These are phyloP conservation scores for Penicillium sp. DNA, from an alignment of 2,329 filamentous ascomycete genomes.

Conservation along the genomic window DNA sequence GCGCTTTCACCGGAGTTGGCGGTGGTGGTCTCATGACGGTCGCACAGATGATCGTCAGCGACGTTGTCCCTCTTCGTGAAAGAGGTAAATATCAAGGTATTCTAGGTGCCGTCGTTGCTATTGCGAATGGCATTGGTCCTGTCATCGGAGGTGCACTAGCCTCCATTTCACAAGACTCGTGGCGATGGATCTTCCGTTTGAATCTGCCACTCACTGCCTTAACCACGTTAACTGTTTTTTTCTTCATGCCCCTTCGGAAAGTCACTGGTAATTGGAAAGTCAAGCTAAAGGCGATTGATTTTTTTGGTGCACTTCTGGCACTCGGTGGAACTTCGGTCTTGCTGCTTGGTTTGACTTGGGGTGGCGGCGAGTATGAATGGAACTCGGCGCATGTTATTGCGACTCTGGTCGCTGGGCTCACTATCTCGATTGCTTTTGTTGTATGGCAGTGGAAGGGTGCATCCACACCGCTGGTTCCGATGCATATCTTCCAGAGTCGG, in stretches of 20 bases:
- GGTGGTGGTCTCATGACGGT: constrained; percentile 60
- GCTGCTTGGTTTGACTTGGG: constrained; percentile 57
- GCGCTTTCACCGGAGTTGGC: constrained; percentile 59
- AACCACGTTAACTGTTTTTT: constrained; percentile 49
- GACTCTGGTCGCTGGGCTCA: constrained; percentile 52
- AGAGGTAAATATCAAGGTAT: constrained; percentile 61
- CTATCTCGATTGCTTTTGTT: constrained; percentile 29
- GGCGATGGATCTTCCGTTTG: constrained; percentile 55
- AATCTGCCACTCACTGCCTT: constrained; percentile 54
- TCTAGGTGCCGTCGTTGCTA: constrained; percentile 50
- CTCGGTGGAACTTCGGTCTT: constrained; percentile 47
- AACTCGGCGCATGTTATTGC: constrained; percentile 54
- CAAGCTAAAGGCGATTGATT: constrained; percentile 54
- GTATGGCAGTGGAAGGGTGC: constrained; percentile 37
- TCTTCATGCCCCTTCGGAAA: constrained; percentile 58
- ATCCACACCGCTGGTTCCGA: constrained; percentile 27
- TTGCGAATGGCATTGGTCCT: constrained; percentile 56
- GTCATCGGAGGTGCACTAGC: constrained; percentile 54
- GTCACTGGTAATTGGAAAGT: constrained; percentile 53
- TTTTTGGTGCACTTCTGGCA: constrained; percentile 49
- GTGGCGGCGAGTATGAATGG: constrained; percentile 59
- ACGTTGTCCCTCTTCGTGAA: constrained; percentile 58
- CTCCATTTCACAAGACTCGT: constrained; percentile 47
- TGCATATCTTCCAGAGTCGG: constrained; percentile 54
- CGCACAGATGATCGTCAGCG: constrained; percentile 61